These are phyloP conservation scores for Trifolium dubium DNA, from an alignment of 306 rosid genomes.

Conservation along the genomic window DNA sequence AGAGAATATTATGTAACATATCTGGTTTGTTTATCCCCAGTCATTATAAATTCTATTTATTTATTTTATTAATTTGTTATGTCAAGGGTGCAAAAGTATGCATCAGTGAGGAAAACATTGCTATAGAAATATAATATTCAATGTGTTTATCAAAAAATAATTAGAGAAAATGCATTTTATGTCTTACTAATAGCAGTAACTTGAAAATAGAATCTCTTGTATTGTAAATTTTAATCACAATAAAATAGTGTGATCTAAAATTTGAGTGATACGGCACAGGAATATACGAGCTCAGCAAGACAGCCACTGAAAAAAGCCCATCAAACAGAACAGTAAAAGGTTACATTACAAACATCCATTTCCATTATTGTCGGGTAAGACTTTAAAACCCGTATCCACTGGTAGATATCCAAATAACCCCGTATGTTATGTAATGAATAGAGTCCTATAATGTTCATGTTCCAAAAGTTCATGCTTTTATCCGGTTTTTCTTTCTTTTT, in stretches of 20 bases:
- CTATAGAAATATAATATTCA: neutral
- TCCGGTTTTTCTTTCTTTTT: neutral
- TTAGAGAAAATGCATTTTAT: no score
- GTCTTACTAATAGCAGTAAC: neutral
- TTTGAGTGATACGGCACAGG: neutral
- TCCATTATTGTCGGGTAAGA: conserved; percentile 3
- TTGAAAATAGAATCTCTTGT: neutral
- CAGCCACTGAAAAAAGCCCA: neutral
- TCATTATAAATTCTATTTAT: neutral
- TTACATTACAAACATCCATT: neutral
- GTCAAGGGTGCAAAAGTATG: neutral
- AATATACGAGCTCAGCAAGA: neutral
- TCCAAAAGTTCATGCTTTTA: conserved; percentile 33
- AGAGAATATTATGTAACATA: neutral
- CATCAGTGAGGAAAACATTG: neutral
- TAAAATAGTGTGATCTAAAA: neutral
- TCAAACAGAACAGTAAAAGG: neutral
- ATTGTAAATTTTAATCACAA: neutral
- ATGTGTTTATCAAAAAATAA: neutral
- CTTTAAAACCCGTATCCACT: neutral
- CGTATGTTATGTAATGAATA: neutral
- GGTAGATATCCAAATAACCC: neutral
- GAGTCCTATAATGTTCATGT: neutral
- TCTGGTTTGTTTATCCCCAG: conserved; percentile 1
- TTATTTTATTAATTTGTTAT: neutral